Base-by-base conservation (phyloP, 2,329 filamentous ascomycete species). In the Colletotrichum nymphaeae region DNA sequence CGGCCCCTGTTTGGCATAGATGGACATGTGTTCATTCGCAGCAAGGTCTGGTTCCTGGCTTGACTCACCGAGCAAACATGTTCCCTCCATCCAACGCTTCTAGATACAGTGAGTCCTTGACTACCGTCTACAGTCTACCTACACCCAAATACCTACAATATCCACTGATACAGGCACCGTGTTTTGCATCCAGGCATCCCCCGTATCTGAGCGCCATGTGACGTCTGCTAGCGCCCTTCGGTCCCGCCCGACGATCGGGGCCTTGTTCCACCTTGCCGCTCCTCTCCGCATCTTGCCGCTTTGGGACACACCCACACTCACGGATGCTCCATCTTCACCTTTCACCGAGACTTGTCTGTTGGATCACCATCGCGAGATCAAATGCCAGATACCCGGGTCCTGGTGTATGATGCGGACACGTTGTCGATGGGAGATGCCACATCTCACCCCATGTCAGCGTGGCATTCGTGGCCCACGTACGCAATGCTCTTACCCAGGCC, bases 161-260 rank as follows among this genome's bases (percentile, higher is more conserved):
- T 16, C 35, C 35, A 37, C 42, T 2, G 19, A 49, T 49, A 52
- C 63, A 52, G 56, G 64, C 19, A 60, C 59, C 58, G 30, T 64
- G 69, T 72, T 72, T 69, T 63, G 30, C 28, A 24, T 22, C 66
- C 65, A 69, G 69, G 58, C 46, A 49, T 28, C 59, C 58, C 58
- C 69, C 69, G 24, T 49, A 46, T 42, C 58, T 52, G 35, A 69
- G 30, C 55, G 59, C 37, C 65, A 69, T 72, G 65, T 72, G 69
- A 72, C 42, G 58, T 22, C 53, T 11, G 58, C n/a, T 72, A 69
- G 53, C 52, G 52, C 12, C 37, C 37, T 52, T 64, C 69, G 58
- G 65, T 69, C 65, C 69, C 65, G 42, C 58, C 52, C 69, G 49
- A 60, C 30, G 24, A n/a, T 42, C 16, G 65, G 68, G 62, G 37